phyloP scores from a whole-genome alignment of 768 basidiomycete genomes.

The Amanita exitialis region DNA sequence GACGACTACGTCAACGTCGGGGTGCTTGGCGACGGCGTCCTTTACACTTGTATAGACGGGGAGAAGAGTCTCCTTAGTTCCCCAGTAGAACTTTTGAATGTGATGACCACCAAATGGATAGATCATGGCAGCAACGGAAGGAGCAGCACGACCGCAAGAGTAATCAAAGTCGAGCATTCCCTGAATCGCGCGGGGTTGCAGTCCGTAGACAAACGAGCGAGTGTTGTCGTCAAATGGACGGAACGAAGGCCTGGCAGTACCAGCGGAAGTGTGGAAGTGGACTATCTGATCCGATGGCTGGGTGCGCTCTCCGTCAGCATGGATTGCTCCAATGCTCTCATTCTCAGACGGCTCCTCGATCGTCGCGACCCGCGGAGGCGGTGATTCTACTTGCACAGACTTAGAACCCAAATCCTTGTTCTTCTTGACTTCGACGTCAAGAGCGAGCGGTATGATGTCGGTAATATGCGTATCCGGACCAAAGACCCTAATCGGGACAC shows the following conservation, averaged over 20 bases:
- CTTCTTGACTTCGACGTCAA: constrained; percentile 64
- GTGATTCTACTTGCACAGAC: constrained; percentile 27
- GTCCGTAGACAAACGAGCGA: constrained; percentile 96
- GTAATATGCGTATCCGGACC: constrained; percentile 99
- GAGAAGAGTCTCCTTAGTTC: constrained; percentile 95
- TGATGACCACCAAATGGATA: constrained; percentile 99
- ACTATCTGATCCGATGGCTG: constrained; percentile 88
- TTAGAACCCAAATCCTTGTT: constrained; percentile 17
- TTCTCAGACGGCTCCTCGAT: constrained; percentile 11
- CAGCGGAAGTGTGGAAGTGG: constrained; percentile 54
- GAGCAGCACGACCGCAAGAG: constrained; percentile 85
- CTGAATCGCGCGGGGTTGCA: constrained; percentile 98
- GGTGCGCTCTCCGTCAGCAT: constrained; percentile 68
- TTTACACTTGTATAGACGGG: constrained; percentile 92
- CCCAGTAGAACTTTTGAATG: constrained; percentile 99
- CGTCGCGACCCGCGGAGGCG: constrained; percentile 25
- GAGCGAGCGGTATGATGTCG: constrained; percentile 96
- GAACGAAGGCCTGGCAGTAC: constrained; percentile 59
- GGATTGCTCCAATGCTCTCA: constrained; percentile 59
- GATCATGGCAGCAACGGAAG: constrained; percentile 98
- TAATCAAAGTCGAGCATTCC: constrained; percentile 97
- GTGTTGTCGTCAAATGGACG: constrained; percentile 89
- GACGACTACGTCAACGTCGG: constrained; percentile 94
- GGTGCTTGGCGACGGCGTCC: constrained; percentile 90
- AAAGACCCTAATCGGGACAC: constrained; percentile 93